These are phyloP conservation scores for Magnusiomyces paraingens DNA, from an alignment of 1,139 yeast species.

Conservation along the genomic window DNA sequence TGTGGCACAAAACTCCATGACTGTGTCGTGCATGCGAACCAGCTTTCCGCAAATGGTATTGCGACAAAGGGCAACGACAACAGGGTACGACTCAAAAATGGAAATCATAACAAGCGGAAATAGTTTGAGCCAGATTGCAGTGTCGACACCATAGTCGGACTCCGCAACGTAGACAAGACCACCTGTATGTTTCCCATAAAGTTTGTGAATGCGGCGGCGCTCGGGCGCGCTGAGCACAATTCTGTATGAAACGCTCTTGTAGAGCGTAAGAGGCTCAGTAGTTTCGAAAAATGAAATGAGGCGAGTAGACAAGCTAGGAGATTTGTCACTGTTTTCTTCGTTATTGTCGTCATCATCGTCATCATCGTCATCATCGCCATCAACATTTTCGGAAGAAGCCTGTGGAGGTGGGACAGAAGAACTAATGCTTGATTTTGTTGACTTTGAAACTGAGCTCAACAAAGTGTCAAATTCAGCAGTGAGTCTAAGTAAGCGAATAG, in stretches of 20 bases:
- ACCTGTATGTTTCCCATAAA: constrained; percentile 55
- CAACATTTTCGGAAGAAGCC: constrained; percentile 37
- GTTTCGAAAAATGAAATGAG: constrained; percentile 71
- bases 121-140: constrained; percentile 88
- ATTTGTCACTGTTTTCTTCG: constrained; percentile 31
- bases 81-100: constrained; percentile 78
- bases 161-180: constrained; percentile 71
- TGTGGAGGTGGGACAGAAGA: constrained; percentile 12
- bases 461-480: constrained; percentile 68
- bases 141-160: constrained; percentile 89
- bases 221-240: constrained; percentile 78
- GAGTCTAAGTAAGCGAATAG: constrained; percentile 63
- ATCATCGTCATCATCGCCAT: neutral
- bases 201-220: constrained; percentile 57
- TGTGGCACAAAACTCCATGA: constrained; percentile 56
- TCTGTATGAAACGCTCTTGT: constrained; percentile 43
- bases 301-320: constrained; percentile 51
- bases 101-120: constrained; percentile 70
- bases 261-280: constrained; percentile 59
- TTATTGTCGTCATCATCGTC: neutral
- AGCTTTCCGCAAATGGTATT: constrained; percentile 86
- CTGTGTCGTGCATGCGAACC: constrained; percentile 82
- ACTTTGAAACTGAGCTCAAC: constrained; percentile 40
- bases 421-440: constrained; percentile 21
- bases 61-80: constrained; percentile 89